phyloP scores from a whole-genome alignment of 768 basidiomycete species.

The Pulveroboletus sp. region DNA sequence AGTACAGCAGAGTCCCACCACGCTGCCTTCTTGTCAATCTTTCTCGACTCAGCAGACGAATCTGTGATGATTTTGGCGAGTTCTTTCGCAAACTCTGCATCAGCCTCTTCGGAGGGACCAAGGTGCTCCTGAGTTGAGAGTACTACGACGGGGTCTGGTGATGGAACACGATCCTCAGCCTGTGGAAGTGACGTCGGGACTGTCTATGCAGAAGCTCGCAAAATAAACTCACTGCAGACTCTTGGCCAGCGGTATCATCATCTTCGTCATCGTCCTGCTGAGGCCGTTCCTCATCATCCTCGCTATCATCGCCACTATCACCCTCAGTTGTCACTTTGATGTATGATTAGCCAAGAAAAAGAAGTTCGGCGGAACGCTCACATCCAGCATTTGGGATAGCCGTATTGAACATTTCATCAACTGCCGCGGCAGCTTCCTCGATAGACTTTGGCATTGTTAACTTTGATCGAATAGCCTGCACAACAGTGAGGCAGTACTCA shows the following conservation, averaged over 20 bases:
- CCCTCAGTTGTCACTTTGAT: constrained; percentile 33
- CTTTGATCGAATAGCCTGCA: constrained; percentile 85
- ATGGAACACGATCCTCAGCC: constrained; percentile 70
- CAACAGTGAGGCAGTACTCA: constrained; percentile 1
- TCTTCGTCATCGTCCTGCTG: constrained; percentile 64
- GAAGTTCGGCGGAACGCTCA: constrained; percentile 30
- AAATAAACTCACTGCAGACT: constrained; percentile 50
- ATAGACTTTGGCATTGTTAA: constrained; percentile 65
- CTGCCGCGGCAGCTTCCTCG: constrained; percentile 82
- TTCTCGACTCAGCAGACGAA: constrained; percentile 75
- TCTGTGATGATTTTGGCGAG: constrained; percentile 94
- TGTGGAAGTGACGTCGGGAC: background rate
- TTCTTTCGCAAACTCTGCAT: constrained; percentile 93
- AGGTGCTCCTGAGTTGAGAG: constrained; percentile 69
- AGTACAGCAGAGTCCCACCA: constrained; percentile 89
- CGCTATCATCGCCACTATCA: constrained; percentile 53
- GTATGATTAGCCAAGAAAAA: constrained; percentile 14
- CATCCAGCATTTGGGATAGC: constrained; percentile 59
- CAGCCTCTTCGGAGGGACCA: constrained; percentile 85
- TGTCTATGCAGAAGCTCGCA: background rate
- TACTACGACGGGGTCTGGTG: constrained; percentile 79
- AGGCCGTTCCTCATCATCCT: constrained; percentile 39
- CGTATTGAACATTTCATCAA: constrained; percentile 84
- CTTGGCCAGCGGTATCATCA: constrained; percentile 45
- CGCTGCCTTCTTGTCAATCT: constrained; percentile 86